A percentile compares a stretch with the other conserved stretches of the same genome.
Evolutionary conservation across 352 stramenopile species (phyloP).

Genomic region (Lagenidium giganteum): DNA sequence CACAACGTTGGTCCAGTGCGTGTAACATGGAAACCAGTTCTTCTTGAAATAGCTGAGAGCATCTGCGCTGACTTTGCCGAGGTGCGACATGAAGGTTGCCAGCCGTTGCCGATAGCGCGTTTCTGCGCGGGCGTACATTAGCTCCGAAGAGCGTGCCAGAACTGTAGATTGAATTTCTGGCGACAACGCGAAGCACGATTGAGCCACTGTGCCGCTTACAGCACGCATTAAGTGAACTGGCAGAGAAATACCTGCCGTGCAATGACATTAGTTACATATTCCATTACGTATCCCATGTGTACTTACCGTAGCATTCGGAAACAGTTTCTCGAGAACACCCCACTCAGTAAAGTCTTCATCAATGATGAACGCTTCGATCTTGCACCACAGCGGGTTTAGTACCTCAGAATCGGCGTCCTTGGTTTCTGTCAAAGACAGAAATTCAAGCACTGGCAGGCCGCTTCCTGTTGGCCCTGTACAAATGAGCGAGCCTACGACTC

Average conservation of each 20-base stretch:
- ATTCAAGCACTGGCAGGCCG: neutral
- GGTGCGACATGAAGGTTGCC: neutral
- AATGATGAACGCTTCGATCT: conserved; percentile 9
- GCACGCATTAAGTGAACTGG: conserved; percentile 5
- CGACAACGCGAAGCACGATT: no score
- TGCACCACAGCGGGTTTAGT: neutral
- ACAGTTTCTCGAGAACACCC: neutral
- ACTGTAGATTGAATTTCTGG: no score
- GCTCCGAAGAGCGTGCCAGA: no score
- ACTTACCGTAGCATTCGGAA: conserved; percentile 2
- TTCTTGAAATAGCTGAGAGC: neutral
- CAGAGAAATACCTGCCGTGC: conserved; percentile 4
- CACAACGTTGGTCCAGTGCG: neutral
- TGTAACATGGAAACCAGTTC: neutral
- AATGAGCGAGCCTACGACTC: neutral
- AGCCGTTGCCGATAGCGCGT: no score
- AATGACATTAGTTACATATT: neutral
- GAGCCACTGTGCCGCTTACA: neutral
- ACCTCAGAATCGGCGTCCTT: neutral
- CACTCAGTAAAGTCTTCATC: conserved; percentile 12
- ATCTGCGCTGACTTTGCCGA: neutral
- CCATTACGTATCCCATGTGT: no score
- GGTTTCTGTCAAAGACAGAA: neutral
- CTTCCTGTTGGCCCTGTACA: neutral
- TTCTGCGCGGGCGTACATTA: no score